A percentile compares a stretch with the other conserved stretches of the same genome.
These are phyloP conservation scores for Hypholoma fasciculare DNA, from an alignment of 768 basidiomycete species.

Conservation along the genomic window DNA sequence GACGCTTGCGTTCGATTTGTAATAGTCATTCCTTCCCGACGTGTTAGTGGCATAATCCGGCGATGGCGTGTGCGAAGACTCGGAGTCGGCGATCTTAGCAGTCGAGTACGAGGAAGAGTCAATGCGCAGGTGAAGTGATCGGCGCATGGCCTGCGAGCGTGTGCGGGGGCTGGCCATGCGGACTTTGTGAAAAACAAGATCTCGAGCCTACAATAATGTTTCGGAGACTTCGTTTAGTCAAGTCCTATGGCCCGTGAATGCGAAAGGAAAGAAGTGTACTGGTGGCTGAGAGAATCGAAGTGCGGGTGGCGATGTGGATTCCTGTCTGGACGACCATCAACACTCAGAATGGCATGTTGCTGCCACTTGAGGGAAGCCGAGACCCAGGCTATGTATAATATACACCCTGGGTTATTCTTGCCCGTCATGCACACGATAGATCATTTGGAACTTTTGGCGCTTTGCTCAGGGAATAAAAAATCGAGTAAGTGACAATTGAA, in stretches of 20 bases:
- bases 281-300: background rate
- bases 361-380: too few relatives aligned
- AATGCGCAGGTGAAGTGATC: constrained; percentile 40
- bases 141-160: constrained; percentile 31
- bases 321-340: constrained; percentile 8
- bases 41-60: constrained; percentile 21
- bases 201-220: background rate
- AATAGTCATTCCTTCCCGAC: background rate
- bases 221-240: background rate
- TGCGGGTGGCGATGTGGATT: background rate
- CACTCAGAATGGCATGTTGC: background rate
- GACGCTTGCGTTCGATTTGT: background rate
- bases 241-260: too few relatives aligned
- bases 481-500: background rate
- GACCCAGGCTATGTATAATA: too few relatives aligned
- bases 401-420: too few relatives aligned
- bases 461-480: too few relatives aligned
- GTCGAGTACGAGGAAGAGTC: constrained; percentile 31
- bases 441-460: too few relatives aligned
- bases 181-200: constrained; percentile 17
- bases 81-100: constrained; percentile 26
- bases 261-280: background rate
- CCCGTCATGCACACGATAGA: too few relatives aligned
- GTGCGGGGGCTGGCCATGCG: constrained; percentile 25
- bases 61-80: constrained; percentile 30